Evolutionary conservation across 768 basidiomycete species (phyloP).

Genomic region (Trametes cubensis): DNA sequence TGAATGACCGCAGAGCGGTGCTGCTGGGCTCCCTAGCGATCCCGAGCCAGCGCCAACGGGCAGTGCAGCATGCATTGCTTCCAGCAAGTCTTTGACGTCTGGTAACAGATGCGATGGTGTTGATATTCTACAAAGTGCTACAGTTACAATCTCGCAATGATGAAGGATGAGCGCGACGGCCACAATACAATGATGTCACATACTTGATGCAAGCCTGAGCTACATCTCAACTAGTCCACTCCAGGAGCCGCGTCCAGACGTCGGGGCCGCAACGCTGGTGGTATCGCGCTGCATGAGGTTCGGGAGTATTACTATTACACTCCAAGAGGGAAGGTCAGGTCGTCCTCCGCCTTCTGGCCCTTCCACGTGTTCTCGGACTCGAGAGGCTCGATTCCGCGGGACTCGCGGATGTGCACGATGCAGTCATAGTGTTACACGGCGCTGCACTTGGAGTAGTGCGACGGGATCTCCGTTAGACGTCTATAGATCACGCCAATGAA

Average conservation of each 20-base stretch:
- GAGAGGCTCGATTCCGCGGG: conserved; percentile 28
- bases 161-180: not conserved
- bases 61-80: too few relatives aligned
- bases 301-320: conserved; percentile 16
- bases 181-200: not conserved
- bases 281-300: too few relatives aligned
- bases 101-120: too few relatives aligned
- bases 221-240: too few relatives aligned
- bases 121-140: not conserved
- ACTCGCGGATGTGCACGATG: conserved; percentile 27
- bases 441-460: conserved; percentile 34
- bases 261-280: too few relatives aligned
- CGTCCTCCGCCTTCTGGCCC: conserved; percentile 17
- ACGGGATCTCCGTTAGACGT: conserved; percentile 30
- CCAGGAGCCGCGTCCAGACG: too few relatives aligned
- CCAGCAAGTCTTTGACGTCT: too few relatives aligned
- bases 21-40: not conserved
- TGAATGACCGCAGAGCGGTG: not conserved
- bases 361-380: conserved; percentile 29
- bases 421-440: conserved; percentile 34
- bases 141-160: not conserved
- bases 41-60: too few relatives aligned
- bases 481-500: conserved; percentile 37
- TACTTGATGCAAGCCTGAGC: not conserved
- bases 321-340: conserved; percentile 31